Evolutionary conservation across 805 yeast species (phyloP).

Genomic region (Ogataea paraovalis): DNA sequence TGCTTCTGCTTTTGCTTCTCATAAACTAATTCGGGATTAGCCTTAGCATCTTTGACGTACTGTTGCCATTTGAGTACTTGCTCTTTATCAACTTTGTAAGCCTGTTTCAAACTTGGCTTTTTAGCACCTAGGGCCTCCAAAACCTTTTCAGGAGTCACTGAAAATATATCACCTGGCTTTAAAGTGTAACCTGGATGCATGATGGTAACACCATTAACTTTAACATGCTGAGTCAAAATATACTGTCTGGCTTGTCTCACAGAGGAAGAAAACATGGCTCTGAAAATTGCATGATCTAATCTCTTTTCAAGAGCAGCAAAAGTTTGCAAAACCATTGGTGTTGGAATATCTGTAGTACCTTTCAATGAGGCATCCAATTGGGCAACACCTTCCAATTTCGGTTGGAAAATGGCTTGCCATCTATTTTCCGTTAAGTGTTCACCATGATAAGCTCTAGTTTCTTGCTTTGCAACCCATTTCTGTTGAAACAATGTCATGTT

Average conservation of each 20-base stretch:
- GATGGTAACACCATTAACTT: constrained; percentile 78
- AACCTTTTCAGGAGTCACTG: constrained; percentile 82
- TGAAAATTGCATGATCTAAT: constrained; percentile 83
- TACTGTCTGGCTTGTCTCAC: constrained; percentile 92
- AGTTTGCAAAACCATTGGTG: constrained; percentile 87
- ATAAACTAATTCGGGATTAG: constrained; percentile 57
- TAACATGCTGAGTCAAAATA: constrained; percentile 73
- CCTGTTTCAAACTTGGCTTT: constrained; percentile 70
- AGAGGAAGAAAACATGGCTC: constrained; percentile 90
- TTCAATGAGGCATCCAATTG: constrained; percentile 79
- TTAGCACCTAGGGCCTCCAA: constrained; percentile 77
- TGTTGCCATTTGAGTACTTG: constrained; percentile 77
- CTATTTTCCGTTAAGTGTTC: constrained; percentile 84
- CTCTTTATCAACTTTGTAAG: constrained; percentile 63
- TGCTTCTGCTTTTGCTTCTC: constrained; percentile 44
- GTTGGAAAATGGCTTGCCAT: constrained; percentile 68
- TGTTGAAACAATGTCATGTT: constrained; percentile 81
- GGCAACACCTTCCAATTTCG: constrained; percentile 77
- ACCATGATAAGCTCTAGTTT: constrained; percentile 93
- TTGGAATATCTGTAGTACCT: constrained; percentile 50
- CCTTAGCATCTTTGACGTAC: constrained; percentile 56
- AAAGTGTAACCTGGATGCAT: constrained; percentile 76
- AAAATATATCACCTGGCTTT: constrained; percentile 81
- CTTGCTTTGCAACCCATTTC: constrained; percentile 87
- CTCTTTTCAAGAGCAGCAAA: constrained; percentile 85